A percentile compares a stretch with the other conserved stretches of the same genome.
phyloP scores from a whole-genome alignment of 75 land plant genomes.

The Selaginella tamariscina region DNA sequence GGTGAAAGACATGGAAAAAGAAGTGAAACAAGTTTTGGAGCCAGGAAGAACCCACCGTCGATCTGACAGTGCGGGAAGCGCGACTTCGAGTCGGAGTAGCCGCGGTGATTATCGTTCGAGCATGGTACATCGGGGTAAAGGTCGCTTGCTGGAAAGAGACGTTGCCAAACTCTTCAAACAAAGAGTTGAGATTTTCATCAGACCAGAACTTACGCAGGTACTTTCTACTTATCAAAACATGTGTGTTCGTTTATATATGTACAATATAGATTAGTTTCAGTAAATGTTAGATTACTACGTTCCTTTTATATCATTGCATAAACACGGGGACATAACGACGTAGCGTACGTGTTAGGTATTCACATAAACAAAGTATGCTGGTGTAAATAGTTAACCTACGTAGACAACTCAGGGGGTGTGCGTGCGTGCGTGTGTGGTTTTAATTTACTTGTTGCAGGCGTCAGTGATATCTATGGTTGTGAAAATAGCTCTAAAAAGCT shows the following conservation, averaged over 20 bases:
- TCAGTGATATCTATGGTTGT: conserved; percentile 75
- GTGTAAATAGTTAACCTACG: no score
- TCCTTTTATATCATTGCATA: no score
- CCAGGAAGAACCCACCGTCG: conserved; percentile 50
- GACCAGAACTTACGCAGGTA: conserved; percentile 85
- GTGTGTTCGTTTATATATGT: no score
- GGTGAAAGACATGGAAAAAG: conserved; percentile 42
- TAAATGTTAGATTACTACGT: no score
- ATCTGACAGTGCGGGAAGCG: conserved; percentile 81
- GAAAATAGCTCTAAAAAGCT: conserved; percentile 67
- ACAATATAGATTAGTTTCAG: no score
- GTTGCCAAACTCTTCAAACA: conserved; percentile 90
- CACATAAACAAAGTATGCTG: no score
- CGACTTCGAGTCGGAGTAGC: conserved; percentile 60
- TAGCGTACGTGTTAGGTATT: no score
- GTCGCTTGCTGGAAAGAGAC: conserved; percentile 80
- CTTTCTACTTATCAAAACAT: no score
- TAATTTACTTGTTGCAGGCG: conserved; percentile 39
- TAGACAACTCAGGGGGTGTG: no score
- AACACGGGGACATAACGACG: no score
- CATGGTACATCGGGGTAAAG: conserved; percentile 48
- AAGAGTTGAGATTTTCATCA: conserved; percentile 89
- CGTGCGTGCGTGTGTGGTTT: neutral
- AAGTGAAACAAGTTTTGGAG: conserved; percentile 68
- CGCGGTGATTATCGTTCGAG: conserved; percentile 46